phyloP scores from a whole-genome alignment of 1,284 basidiomycete species.

The Cystobasidium slooffiae region DNA sequence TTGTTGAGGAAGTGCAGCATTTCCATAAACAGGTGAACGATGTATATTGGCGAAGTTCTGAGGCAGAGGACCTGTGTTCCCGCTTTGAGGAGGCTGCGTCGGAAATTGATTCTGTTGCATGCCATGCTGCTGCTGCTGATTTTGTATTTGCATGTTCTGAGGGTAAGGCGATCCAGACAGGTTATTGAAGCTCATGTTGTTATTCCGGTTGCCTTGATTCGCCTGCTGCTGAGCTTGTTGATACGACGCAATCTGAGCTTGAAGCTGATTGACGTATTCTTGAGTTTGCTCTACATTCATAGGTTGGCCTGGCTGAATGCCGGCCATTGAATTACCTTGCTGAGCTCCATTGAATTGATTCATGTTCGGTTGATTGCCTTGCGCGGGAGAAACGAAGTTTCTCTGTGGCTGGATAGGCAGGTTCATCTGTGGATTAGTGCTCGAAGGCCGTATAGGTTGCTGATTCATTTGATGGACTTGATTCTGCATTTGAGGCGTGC shows the following conservation, averaged over 20 bases:
- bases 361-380: conserved; percentile 16
- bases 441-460: conserved; percentile 14
- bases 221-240: not conserved
- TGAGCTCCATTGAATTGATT: conserved; percentile 9
- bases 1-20: conserved; percentile 26
- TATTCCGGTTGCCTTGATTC: not conserved
- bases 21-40: conserved; percentile 33
- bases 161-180: not conserved
- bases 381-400: conserved; percentile 19
- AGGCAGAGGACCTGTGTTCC: not conserved
- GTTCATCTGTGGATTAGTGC: conserved; percentile 19
- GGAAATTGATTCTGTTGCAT: conserved; percentile 24
- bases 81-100: conserved; percentile 25
- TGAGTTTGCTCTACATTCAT: conserved; percentile 22
- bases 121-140: conserved; percentile 11
- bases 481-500: conserved; percentile 25
- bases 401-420: conserved; percentile 18
- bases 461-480: conserved; percentile 4
- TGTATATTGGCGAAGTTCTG: conserved; percentile 31
- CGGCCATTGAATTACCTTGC: not conserved
- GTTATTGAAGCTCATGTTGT: conserved; percentile 8
- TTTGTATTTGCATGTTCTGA: conserved; percentile 22
- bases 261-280: conserved; percentile 21
- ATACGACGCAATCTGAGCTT: conserved; percentile 17
- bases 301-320: conserved; percentile 15